These are phyloP conservation scores for Breynia disticha DNA, from an alignment of 441 rosid genomes.

Conservation along the genomic window DNA sequence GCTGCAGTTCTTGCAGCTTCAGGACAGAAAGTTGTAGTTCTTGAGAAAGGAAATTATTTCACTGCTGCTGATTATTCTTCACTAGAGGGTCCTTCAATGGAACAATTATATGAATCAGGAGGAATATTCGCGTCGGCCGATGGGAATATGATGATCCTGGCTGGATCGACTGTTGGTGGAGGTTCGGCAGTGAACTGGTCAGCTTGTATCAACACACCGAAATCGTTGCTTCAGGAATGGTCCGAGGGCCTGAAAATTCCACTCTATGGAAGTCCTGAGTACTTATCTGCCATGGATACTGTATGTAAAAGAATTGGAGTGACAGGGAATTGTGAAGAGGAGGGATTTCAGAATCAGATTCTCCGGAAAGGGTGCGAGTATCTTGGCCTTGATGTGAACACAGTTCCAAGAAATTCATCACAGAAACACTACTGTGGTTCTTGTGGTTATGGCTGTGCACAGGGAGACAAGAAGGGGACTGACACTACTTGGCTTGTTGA, in stretches of 20 bases:
- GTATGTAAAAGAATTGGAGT: constrained; percentile 72
- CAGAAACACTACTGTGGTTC: constrained; percentile 72
- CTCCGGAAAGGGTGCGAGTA: constrained; percentile 67
- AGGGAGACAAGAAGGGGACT: constrained; percentile 78
- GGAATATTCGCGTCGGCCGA: constrained; percentile 41
- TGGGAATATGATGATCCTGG: constrained; percentile 33
- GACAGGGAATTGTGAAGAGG: constrained; percentile 41
- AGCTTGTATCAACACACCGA: constrained; percentile 66
- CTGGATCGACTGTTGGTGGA: constrained; percentile 80
- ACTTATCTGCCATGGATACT: constrained; percentile 49
- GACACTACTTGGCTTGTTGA: constrained; percentile 79
- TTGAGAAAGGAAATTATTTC: constrained; percentile 83
- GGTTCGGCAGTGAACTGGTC: constrained; percentile 92
- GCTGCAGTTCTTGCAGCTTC: constrained; percentile 66
- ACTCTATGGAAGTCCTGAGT: constrained; percentile 42
- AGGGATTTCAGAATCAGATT: constrained; percentile 68
- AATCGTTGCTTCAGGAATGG: constrained; percentile 64
- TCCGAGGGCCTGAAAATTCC: constrained; percentile 34
- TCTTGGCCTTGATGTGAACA: constrained; percentile 44
- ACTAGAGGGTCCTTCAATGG: constrained; percentile 52
- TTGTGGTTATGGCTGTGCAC: constrained; percentile 70
- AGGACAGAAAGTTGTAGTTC: constrained; percentile 65
- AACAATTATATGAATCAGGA: constrained; percentile 52
- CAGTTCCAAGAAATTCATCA: constrained; percentile 65
- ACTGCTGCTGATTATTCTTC: constrained; percentile 44